These are phyloP conservation scores for Steccherinum ochraceum DNA, from an alignment of 768 basidiomycete genomes.

Conservation along the genomic window DNA sequence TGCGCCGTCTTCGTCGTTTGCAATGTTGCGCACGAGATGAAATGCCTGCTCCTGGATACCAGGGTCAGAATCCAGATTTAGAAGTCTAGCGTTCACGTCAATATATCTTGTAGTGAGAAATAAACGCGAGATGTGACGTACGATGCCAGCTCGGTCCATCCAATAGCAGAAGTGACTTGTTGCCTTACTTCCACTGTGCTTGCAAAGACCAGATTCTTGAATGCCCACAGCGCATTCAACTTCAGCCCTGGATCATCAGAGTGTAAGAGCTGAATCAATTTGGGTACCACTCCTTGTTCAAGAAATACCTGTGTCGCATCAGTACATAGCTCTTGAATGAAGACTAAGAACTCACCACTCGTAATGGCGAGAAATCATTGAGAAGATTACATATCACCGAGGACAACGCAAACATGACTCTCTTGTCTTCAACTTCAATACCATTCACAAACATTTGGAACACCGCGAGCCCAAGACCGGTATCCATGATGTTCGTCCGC, in stretches of 20 bases:
- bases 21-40: constrained; percentile 59
- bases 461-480: constrained; percentile 67
- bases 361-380: constrained; percentile 78
- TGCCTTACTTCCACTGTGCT: constrained; percentile 54
- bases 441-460: constrained; percentile 47
- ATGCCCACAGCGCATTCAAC: constrained; percentile 76
- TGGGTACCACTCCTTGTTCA: constrained; percentile 57
- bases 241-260: constrained; percentile 50
- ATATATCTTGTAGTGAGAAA: no score
- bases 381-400: constrained; percentile 81
- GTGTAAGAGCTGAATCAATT: constrained; percentile 54
- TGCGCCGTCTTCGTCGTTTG: constrained; percentile 60
- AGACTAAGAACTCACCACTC: constrained; percentile 41
- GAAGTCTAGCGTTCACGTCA: no score
- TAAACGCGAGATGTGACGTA: no score
- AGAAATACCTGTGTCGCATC: constrained; percentile 45
- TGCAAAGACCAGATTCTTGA: constrained; percentile 77
- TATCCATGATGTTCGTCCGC: constrained; percentile 80
- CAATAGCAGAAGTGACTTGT: constrained; percentile 60
- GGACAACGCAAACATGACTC: constrained; percentile 67
- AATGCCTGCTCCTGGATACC: constrained; percentile 68
- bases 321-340: not conserved
- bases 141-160: constrained; percentile 57
- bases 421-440: constrained; percentile 50
- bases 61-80: constrained; percentile 40